Conservation (phyloP, 2,329 filamentous ascomycete species). For the Exophiala sp. region DNA sequence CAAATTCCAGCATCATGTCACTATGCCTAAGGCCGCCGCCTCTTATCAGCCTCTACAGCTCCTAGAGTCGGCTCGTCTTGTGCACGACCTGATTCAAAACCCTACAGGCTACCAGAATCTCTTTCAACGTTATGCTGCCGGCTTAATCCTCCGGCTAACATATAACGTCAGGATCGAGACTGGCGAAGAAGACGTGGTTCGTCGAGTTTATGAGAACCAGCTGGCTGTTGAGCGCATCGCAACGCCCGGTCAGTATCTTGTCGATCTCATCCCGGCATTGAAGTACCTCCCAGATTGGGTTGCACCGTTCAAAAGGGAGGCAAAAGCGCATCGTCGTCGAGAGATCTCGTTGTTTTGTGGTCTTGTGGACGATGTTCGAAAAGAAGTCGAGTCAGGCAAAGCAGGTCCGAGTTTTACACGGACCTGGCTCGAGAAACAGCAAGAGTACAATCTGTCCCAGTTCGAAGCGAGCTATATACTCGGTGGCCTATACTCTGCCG, state of each 20-base stretch:
- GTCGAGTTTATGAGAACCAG: constrained; percentile 33
- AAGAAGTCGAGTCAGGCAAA: constrained; percentile 25
- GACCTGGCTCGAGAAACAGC: constrained; percentile 28
- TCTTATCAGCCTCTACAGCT: constrained; percentile 32
- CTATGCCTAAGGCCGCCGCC: constrained; percentile 31
- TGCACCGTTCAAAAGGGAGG: constrained; percentile 33
- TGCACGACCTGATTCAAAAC: constrained; percentile 31
- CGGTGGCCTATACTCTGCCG: constrained; percentile 33
- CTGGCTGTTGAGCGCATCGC: constrained; percentile 36
- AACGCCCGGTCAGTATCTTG: constrained; percentile 37
- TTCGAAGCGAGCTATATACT: constrained; percentile 32
- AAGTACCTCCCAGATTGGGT: constrained; percentile 29
- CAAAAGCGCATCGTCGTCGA: constrained; percentile 24
- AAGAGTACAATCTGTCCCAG: constrained; percentile 28
- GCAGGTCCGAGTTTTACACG: constrained; percentile 27
- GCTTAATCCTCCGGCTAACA: constrained; percentile 36
- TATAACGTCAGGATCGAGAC: constrained; percentile 35
- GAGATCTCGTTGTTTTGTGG: constrained; percentile 30
- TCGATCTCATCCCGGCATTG: constrained; percentile 32
- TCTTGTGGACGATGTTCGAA: constrained; percentile 32
- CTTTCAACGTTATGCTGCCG: constrained; percentile 38
- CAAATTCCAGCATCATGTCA: constrained; percentile 32
- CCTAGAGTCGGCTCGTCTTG: constrained; percentile 30
- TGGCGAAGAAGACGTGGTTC: constrained; percentile 33
- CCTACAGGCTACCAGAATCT: constrained; percentile 34